Evolutionary conservation across 108 stramenopile species (phyloP).

Genomic region (Fistulifera pelliculosa): DNA sequence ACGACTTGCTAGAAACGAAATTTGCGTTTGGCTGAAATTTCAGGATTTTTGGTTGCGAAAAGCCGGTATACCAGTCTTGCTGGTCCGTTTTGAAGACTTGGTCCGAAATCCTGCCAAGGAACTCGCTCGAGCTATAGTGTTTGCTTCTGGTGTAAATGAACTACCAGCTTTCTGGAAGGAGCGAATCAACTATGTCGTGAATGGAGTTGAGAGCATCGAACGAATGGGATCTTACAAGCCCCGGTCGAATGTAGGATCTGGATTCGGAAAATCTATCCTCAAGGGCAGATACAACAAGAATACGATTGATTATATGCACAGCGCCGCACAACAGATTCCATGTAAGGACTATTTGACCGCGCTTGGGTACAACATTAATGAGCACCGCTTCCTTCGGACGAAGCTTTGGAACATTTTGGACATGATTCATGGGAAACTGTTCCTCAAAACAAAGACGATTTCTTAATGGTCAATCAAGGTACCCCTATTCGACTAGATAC

Average conservation of each 20-base stretch:
- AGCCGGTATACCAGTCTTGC: constrained; percentile 22
- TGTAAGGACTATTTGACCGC: constrained; percentile 25
- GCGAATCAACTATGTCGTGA: constrained; percentile 15
- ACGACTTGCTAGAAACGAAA: constrained; percentile 53
- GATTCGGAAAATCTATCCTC: constrained; percentile 10
- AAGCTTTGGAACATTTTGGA: constrained; percentile 5
- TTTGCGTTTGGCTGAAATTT: constrained; percentile 63
- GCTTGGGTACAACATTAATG: constrained; percentile 59
- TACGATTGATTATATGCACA: neutral
- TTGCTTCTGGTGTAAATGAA: constrained; percentile 18
- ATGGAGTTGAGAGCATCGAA: constrained; percentile 11
- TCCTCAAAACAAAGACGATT: neutral
- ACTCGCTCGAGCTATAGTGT: constrained; percentile 38
- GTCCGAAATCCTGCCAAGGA: constrained; percentile 34
- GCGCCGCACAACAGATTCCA: neutral
- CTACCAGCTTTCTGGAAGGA: constrained; percentile 7
- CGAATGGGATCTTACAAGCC: constrained; percentile 48
- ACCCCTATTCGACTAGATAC: constrained; percentile 30
- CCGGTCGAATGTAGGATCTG: constrained; percentile 13
- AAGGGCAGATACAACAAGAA: constrained; percentile 20
- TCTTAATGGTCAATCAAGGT: constrained; percentile 4
- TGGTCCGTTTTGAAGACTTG: constrained; percentile 79
- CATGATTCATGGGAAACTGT: neutral
- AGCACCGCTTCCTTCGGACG: constrained; percentile 50
- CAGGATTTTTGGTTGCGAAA: constrained; percentile 52